phyloP scores from a whole-genome alignment of 1,284 basidiomycete genomes.

The Trichosporon asahii region DNA sequence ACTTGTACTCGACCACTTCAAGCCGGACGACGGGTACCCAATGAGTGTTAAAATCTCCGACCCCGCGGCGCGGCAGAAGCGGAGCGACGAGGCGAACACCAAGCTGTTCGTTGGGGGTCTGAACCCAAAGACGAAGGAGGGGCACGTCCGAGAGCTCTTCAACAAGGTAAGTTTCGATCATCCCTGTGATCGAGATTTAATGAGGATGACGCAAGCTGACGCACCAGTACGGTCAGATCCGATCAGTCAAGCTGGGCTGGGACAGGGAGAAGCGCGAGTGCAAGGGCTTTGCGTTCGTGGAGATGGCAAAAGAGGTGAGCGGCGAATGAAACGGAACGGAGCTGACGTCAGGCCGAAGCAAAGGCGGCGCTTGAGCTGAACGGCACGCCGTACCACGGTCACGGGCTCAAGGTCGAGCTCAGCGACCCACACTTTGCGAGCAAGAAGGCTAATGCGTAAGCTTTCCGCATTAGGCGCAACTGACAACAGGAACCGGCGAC shows the following conservation, averaged over 20 bases:
- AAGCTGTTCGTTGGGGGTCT: constrained; percentile 85
- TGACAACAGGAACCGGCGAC: constrained; percentile 11
- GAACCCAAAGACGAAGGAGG: constrained; percentile 61
- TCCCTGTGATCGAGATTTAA: constrained; percentile 1
- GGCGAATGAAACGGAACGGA: background rate
- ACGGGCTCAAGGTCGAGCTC: constrained; percentile 38
- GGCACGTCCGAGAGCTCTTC: constrained; percentile 70
- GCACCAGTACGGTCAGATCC: constrained; percentile 70
- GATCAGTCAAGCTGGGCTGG: constrained; percentile 71
- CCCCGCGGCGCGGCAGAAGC: constrained; percentile 78
- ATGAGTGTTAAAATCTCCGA: constrained; percentile 86
- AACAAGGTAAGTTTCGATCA: constrained; percentile 66
- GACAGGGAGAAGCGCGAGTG: constrained; percentile 64
- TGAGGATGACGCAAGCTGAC: constrained; percentile 11
- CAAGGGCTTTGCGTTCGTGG: constrained; percentile 90
- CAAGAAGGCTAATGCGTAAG: constrained; percentile 21
- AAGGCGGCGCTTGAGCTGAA: constrained; percentile 69
- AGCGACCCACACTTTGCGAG: constrained; percentile 39
- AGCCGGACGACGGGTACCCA: constrained; percentile 62
- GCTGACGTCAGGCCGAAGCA: constrained; percentile 62
- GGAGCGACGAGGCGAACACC: constrained; percentile 79
- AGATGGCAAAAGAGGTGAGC: constrained; percentile 75
- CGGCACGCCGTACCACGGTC: constrained; percentile 64
- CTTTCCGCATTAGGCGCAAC: background rate
- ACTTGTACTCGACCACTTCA: constrained; percentile 69